phyloP scores from a whole-genome alignment of 805 yeast genomes.

The Blastobotrys americana region DNA sequence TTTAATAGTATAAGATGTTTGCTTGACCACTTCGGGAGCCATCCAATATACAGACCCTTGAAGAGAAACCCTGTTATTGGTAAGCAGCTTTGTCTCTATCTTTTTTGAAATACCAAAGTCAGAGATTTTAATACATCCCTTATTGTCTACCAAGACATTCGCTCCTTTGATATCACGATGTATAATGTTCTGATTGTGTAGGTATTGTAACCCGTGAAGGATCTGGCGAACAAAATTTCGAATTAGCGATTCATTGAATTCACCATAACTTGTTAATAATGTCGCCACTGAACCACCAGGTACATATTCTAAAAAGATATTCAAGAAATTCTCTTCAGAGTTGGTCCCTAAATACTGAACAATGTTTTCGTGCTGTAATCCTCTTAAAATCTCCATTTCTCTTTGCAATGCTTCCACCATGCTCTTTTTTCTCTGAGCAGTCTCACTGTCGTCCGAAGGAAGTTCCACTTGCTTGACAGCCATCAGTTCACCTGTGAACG shows the following conservation, averaged over 20 bases:
- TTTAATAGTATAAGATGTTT: slow-evolving; percentile 80
- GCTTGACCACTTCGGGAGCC: slow-evolving; percentile 99
- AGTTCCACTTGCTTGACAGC: slow-evolving; percentile 92
- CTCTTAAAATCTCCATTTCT: slow-evolving; percentile 72
- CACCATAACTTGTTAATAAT: slow-evolving; percentile 65
- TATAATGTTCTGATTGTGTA: slow-evolving; percentile 68
- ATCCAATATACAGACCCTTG: slow-evolving; percentile 98
- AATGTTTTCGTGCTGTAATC: slow-evolving; percentile 81
- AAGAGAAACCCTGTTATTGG: slow-evolving; percentile 60
- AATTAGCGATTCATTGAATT: slow-evolving; percentile 70
- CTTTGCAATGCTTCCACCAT: slow-evolving; percentile 73
- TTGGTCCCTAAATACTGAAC: slow-evolving; percentile 89
- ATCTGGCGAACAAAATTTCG: slow-evolving; percentile 70
- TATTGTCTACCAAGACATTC: slow-evolving; percentile 70
- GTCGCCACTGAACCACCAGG: slow-evolving; percentile 68
- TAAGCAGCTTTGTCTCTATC: slow-evolving; percentile 47
- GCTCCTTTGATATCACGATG: slow-evolving; percentile 90
- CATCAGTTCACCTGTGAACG: slow-evolving; percentile 89
- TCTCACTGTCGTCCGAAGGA: slow-evolving; percentile 35
- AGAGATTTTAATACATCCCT: slow-evolving; percentile 75
- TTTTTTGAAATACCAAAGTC: slow-evolving; percentile 80
- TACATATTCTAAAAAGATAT: slow-evolving; percentile 74
- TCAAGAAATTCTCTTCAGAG: slow-evolving; percentile 59
- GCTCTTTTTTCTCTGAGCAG: slow-evolving; percentile 35
- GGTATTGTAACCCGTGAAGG: slow-evolving; percentile 61